Conservation (phyloP, 2,329 filamentous ascomycete species). For the Penicillium freii region DNA sequence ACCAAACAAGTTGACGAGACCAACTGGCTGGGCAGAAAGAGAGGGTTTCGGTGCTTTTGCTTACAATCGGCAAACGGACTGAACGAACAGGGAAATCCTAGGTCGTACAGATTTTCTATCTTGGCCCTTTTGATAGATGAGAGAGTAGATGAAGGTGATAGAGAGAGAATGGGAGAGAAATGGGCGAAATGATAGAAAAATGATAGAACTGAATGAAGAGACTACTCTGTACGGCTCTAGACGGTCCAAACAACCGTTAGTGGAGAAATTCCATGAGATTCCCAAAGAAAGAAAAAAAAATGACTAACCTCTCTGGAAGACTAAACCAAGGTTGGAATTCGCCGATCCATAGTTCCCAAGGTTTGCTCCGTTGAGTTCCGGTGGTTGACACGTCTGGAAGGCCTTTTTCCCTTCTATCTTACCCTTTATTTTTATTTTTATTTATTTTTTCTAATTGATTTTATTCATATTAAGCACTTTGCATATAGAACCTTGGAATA, state of each 20-base stretch:
- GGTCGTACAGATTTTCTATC: neutral
- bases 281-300: neutral
- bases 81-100: constrained; percentile 18
- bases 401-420: neutral
- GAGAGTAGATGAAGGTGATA: neutral
- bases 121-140: neutral
- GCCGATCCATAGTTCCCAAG: constrained; percentile 13
- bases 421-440: neutral
- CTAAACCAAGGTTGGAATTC: neutral
- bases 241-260: constrained; percentile 5
- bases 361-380: constrained; percentile 20
- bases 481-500: too few species aligned
- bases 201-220: neutral
- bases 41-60: neutral
- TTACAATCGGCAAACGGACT: constrained; percentile 26
- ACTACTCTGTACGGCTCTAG: neutral
- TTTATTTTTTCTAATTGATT: neutral
- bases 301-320: neutral
- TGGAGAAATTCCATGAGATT: constrained; percentile 8
- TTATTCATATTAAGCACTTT: too few species aligned
- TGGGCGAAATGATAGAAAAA: neutral
- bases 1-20: constrained; percentile 17
- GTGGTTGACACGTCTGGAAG: constrained; percentile 20
- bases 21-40: constrained; percentile 26
- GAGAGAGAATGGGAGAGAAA: neutral